Conservation (phyloP, 768 basidiomycete species). For the Amanita exitialis region DNA sequence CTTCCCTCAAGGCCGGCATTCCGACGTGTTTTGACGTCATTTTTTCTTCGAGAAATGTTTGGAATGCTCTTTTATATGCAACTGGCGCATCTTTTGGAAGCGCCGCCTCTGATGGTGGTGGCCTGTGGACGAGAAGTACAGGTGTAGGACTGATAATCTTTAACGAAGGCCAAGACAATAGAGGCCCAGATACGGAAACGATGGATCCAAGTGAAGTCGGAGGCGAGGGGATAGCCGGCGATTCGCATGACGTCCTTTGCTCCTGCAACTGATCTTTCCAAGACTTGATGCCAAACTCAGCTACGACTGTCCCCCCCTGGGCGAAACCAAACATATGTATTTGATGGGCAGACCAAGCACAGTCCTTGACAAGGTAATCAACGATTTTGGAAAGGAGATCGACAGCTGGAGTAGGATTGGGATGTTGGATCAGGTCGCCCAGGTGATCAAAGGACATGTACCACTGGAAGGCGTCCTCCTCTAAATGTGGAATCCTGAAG, state of each 20-base stretch:
- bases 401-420: slow-evolving; percentile 67
- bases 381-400: slow-evolving; percentile 43
- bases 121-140: slow-evolving; percentile 47
- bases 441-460: slow-evolving; percentile 73
- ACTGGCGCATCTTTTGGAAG: slow-evolving; percentile 34
- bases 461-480: slow-evolving; percentile 81
- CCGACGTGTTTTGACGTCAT: slow-evolving; percentile 33
- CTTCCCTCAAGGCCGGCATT: slow-evolving; percentile 69
- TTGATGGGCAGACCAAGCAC: slow-evolving; percentile 53
- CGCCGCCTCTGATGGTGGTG: slow-evolving; percentile 32
- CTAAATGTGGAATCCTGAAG: slow-evolving; percentile 63
- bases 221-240: slow-evolving; percentile 10
- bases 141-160: slow-evolving; percentile 46
- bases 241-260: slow-evolving; percentile 4
- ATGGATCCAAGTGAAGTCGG: slow-evolving; percentile 47
- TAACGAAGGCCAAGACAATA: slow-evolving; percentile 71
- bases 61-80: slow-evolving; percentile 55
- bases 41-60: slow-evolving; percentile 35
- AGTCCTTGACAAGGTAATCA: slow-evolving; percentile 46
- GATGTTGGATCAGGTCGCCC: slow-evolving; percentile 59
- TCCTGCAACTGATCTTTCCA: slow-evolving; percentile 33
- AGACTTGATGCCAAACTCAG: slow-evolving; percentile 51
- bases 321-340: slow-evolving; percentile 87
- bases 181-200: slow-evolving; percentile 58
- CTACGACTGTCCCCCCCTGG: slow-evolving; percentile 75